A percentile compares a stretch with the other conserved stretches of the same genome.
phyloP scores from a whole-genome alignment of 306 rosid species.

The peach (Prunus persica) region Prunus_persica_NCBIv2 NC_034012.1:23321001-23321500 shows the following conservation, averaged over 20 bases:
- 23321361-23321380: not conserved
- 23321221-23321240: not conserved
- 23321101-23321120: not conserved
- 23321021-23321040: constrained; percentile 27
- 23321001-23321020: constrained; percentile 78
- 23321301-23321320: not conserved
- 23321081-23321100: not conserved
- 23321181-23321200: not conserved
- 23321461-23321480: not conserved
- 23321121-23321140: not conserved
- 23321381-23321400: not conserved
- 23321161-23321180: not conserved
- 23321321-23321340: not conserved
- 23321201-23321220: not conserved
- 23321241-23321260: not conserved
- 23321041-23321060: constrained; percentile 16
- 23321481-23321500: not conserved
- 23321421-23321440: too few species aligned
- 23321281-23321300: not conserved
- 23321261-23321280: not conserved
- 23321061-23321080: not conserved
- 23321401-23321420: not conserved
- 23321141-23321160: not conserved
- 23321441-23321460: too few species aligned
- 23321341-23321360: not conserved